A percentile compares a stretch with the other conserved stretches of the same genome.
These are phyloP conservation scores for Fusarium clavum DNA, from an alignment of 2,329 filamentous ascomycete genomes.

Conservation along the genomic window DNA sequence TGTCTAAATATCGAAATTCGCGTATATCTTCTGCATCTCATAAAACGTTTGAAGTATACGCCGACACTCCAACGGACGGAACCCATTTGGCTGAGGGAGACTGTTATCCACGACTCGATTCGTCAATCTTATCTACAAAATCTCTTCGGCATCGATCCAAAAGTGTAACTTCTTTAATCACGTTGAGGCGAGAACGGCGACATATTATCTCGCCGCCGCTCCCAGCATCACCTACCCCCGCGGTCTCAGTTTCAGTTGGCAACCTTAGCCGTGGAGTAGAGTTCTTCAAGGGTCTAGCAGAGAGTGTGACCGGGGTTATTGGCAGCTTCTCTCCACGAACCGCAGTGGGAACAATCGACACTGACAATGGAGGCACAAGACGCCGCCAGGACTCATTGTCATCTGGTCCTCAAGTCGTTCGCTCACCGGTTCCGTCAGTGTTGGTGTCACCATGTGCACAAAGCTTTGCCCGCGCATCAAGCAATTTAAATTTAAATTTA, in stretches of 20 bases:
- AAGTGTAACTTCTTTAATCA: constrained; percentile 40
- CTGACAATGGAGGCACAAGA: constrained; percentile 19
- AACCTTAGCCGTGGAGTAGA: constrained; percentile 33
- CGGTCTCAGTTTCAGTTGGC: constrained; percentile 35
- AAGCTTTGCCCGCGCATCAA: constrained; percentile 25
- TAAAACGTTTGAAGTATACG: constrained; percentile 48
- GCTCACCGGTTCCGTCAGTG: constrained; percentile 21
- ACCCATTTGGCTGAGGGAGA: constrained; percentile 32
- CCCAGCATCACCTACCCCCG: constrained; percentile 21
- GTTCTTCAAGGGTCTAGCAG: constrained; percentile 32
- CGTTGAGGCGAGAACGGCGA: constrained; percentile 17
- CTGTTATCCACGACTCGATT: constrained; percentile 44
- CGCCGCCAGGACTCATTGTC: constrained; percentile 33
- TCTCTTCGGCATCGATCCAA: constrained; percentile 43
- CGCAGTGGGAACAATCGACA: constrained; percentile 30
- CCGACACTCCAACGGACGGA: constrained; percentile 18
- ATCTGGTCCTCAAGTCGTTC: constrained; percentile 23
- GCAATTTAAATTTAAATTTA: constrained; percentile 41
- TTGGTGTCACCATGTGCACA: constrained; percentile 35
- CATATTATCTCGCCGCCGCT: constrained; percentile 10
- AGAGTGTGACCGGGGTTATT: constrained; percentile 38
- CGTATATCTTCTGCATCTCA: constrained; percentile 48
- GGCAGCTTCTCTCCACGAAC: constrained; percentile 39
- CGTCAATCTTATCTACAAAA: constrained; percentile 28
- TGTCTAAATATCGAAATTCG: constrained; percentile 50